Evolutionary conservation across 2,329 filamentous ascomycete genomes (phyloP), one percentile per base, ranked within the genome.

Genomic region (Lecanicillium sp.): DNA sequence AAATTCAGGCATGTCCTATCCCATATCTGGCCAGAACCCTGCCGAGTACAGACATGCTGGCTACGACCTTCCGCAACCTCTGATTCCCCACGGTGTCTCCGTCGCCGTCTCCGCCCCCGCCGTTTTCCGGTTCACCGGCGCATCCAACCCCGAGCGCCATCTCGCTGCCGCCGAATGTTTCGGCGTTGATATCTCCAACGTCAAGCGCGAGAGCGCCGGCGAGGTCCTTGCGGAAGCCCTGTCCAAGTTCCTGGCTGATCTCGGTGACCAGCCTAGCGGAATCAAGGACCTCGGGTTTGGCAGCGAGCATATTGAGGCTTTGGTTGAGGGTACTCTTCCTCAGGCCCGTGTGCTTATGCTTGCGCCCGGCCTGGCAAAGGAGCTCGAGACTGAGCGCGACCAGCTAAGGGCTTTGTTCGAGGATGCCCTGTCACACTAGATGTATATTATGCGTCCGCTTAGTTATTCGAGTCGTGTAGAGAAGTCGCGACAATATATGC

Each of bases 11-110:
- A 97, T 98, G 91, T 94, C 87, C 20, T 98, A 98, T 62, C 93
- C 93, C 15, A 95, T 98, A 61, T 95, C 89, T 1, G 88, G 90
- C 24, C 90, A 96, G 64, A 98, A 98, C 64, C 88, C 87, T 0
- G 84, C 48, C 15, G 67, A 86, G 5, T 97, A 97, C 69, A 83
- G 82, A 59, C 93, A 98, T 63, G 67, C 77, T 0, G 93, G 93
- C n/a, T 98, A 98, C 66, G 72, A 84, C 2, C 82, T 95, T 7
- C 68, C 79, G 21, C 64, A 76, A 24, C 81, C 87, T 9, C 86
- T 98, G 58, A 97, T 98, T 60, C 93, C 93, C 0, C 93, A 98
- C 65, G 93, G 93, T 45, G 93, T 98, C 20, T 91, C 86, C 1
- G 93, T 98, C 1, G 93, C 90, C 3, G 91, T 97, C 6, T 91